Percentiles rank a stretch among this genome's conserved stretches.
These are phyloP conservation scores for Pilasporangium apinafurcum DNA, from an alignment of 352 stramenopile species.

Conservation along the genomic window DNA sequence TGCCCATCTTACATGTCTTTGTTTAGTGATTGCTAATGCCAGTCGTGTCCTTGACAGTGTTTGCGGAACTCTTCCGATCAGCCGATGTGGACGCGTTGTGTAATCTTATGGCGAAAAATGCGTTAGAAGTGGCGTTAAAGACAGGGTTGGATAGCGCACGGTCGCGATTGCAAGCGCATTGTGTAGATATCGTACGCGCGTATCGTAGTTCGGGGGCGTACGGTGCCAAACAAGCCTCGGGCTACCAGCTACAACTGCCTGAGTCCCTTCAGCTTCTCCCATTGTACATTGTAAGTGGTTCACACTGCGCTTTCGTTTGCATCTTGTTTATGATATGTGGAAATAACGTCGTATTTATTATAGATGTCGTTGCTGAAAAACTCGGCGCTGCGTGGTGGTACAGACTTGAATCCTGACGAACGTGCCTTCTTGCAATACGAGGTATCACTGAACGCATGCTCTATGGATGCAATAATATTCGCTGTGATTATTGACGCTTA, in stretches of 20 bases:
- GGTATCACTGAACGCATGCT: slow-evolving; percentile 13
- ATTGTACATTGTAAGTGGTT: slow-evolving; percentile 87
- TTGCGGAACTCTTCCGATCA: slow-evolving; percentile 88
- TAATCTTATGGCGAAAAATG: slow-evolving; percentile 94
- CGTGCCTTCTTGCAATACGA: slow-evolving; percentile 90
- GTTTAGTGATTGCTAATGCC: no score
- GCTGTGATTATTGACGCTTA: slow-evolving; percentile 1
- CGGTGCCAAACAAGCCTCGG: slow-evolving; percentile 57
- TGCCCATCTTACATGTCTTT: not conserved
- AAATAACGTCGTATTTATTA: not conserved
- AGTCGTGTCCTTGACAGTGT: no score
- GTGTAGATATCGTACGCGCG: slow-evolving; percentile 91
- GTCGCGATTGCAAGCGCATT: slow-evolving; percentile 88
- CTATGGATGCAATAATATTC: not conserved
- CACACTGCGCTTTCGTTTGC: not conserved
- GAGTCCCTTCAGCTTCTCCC: slow-evolving; percentile 93
- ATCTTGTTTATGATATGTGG: slow-evolving; percentile 1
- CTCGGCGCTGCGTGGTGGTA: slow-evolving; percentile 94
- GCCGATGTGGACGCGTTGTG: slow-evolving; percentile 92
- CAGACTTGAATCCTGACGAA: slow-evolving; percentile 95
- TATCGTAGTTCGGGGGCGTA: slow-evolving; percentile 81
- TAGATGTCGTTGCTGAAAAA: slow-evolving; percentile 98
- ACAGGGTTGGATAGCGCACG: slow-evolving; percentile 93
- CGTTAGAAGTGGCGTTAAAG: slow-evolving; percentile 93
- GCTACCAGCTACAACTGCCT: slow-evolving; percentile 79